A percentile compares a stretch with the other conserved stretches of the same genome.
Conservation (phyloP, 2,329 filamentous ascomycete genomes). For the Cryphonectria carpinicola region DNA sequence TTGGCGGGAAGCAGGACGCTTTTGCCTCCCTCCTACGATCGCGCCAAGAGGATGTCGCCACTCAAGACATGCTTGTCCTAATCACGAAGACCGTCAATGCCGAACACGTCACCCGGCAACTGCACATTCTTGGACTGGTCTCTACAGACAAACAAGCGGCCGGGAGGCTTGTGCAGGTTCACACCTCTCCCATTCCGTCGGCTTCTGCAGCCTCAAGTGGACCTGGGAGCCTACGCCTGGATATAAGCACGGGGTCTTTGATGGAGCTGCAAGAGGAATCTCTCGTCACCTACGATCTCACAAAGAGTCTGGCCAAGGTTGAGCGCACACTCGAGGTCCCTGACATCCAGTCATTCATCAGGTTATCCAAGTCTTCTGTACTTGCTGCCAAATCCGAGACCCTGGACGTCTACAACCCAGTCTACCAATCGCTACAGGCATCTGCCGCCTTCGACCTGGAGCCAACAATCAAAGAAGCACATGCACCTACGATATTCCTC, state of each 20-base stretch:
- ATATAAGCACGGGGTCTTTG: slow-evolving; percentile 66
- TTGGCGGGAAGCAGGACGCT: slow-evolving; percentile 58
- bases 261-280: slow-evolving; percentile 59
- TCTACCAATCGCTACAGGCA: slow-evolving; percentile 65
- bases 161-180: slow-evolving; percentile 32
- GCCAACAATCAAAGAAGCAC: slow-evolving; percentile 33
- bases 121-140: slow-evolving; percentile 40
- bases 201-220: slow-evolving; percentile 11
- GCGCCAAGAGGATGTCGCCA: slow-evolving; percentile 47
- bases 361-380: slow-evolving; percentile 68
- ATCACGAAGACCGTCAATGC: slow-evolving; percentile 46
- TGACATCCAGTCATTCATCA: slow-evolving; percentile 63
- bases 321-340: slow-evolving; percentile 57
- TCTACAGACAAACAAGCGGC: slow-evolving; percentile 13
- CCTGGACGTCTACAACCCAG: slow-evolving; percentile 69
- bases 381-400: slow-evolving; percentile 61
- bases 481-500: slow-evolving; percentile 46
- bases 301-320: slow-evolving; percentile 63
- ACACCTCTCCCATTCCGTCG: slow-evolving; percentile 41
- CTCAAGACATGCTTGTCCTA: slow-evolving; percentile 59
- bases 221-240: slow-evolving; percentile 52
- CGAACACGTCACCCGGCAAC: slow-evolving; percentile 34
- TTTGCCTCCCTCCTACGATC: slow-evolving; percentile 55
- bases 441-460: slow-evolving; percentile 50
- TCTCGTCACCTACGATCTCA: slow-evolving; percentile 67